Base-by-base conservation (phyloP, 169 alveolate genomes). In the Amoebophrya sp. region DNA sequence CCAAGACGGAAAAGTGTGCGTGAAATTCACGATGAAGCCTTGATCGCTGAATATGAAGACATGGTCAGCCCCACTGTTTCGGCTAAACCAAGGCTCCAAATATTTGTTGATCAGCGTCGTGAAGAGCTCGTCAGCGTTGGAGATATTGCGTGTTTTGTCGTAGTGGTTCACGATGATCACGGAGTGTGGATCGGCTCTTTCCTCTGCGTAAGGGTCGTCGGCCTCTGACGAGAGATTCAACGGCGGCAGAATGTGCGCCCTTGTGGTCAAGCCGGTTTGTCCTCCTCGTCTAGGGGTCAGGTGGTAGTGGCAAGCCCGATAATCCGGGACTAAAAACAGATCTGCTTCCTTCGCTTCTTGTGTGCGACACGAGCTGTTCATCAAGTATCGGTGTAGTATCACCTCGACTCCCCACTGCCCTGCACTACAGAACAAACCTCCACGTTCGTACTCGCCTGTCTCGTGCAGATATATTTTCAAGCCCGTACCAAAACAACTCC, bases 1-100 rank as follows among this genome's bases (percentile, higher is more conserved):
- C 93, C 93, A 92, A 33, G 91, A 41, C 36, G 93, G 93, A 33
- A 92, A 92, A 92, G 93, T 92, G 92, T 92, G 93, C 14, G 93
- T 92, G 92, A 92, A 92, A 78, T 92, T 92, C 92, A 92, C 93
- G 89, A 92, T 92, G 90, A 92, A 92, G 33, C 93, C 93, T 23
- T 41, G n/a, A 89, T 92, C 93, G 90, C 92, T 89, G 53, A 92
- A 92, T 41, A 92, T 89, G 93, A 92, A 92, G 92, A 92, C 40
- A 47, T 92, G 93, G 53, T 92, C 93, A 91, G 89, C 54, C 78
- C 93, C 93, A 89, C 55, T n/a, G n/a, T n/a, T 65, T 2, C 89
- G 89, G 40, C 24, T 24, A 18, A 33, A 33, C 33, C 33, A 77
- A 36, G 33, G 39, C 89, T 24, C 40, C 89, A 77, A 23, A 23